Percentiles rank a stretch among this genome's conserved stretches.
phyloP scores from a whole-genome alignment of 225 moss, liverwort and hornwort species.

The Polytrichum formosum region DNA sequence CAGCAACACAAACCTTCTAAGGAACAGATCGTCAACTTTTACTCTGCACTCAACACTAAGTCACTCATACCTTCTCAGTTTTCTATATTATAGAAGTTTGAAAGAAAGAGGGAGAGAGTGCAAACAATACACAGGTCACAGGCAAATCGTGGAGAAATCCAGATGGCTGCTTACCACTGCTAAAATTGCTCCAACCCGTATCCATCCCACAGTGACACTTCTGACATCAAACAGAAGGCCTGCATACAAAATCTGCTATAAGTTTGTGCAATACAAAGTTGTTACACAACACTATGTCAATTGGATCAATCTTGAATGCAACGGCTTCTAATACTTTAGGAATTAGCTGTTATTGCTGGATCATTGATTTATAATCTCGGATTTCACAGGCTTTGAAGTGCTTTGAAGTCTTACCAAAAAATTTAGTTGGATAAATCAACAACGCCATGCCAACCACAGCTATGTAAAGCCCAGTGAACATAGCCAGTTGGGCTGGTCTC shows the following conservation, averaged over 20 bases:
- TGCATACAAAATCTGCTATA: constrained; percentile 20
- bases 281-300: no score
- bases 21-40: not conserved
- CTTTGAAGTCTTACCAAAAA: constrained; percentile 56
- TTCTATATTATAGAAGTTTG: no score
- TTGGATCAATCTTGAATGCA: no score
- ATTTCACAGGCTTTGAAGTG: no score
- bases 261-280: not conserved
- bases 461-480: constrained; percentile 85
- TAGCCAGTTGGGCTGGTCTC: constrained; percentile 67
- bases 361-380: no score
- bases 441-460: constrained; percentile 63
- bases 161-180: constrained; percentile 52
- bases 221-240: constrained; percentile 73
- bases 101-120: not conserved
- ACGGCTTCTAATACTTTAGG: no score
- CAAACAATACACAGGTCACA: constrained; percentile 3
- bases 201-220: constrained; percentile 78
- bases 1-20: not conserved
- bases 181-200: constrained; percentile 82
- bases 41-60: no score
- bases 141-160: not conserved
- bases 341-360: no score
- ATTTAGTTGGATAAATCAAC: constrained; percentile 59
- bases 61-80: no score